Base-by-base conservation (phyloP, 345 rosid species). In the Dovyalis caffra region DNA sequence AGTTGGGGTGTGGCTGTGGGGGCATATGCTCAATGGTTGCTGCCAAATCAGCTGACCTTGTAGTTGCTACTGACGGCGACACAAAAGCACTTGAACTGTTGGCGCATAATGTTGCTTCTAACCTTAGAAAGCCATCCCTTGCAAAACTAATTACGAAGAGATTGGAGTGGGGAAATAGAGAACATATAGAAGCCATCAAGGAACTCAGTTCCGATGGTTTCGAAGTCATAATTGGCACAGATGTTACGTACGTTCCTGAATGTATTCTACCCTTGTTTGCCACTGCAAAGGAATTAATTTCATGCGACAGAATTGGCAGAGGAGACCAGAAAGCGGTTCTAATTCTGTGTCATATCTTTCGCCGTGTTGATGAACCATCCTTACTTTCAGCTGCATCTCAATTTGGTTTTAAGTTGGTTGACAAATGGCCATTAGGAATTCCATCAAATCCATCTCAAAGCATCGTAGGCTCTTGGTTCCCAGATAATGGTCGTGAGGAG, bases 11-110 rank as follows among this genome's bases (percentile, higher is more conserved):
- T 56, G 97, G 97, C 45, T 88, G 95, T 69, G 88, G 84, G 5
- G 97, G 98, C 31, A 88, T 94, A 75, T 92, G 99, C 90, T 91
- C 97, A 2, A 92, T 92, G 98, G 88, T 87, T 74, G 91, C 94
- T 15, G 90, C 71, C 32, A 69, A 74, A 61, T 84, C 88, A 35
- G 97, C 99, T 37, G 69, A 82, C 78, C 84, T 86, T 6, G 91
- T 90, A 29, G 89, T 91, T 56, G 97, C 99, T 28, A 88, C 95
- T 3, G 99, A 95, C 66, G 91, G 88, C 81, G 95, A 91, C 77
- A 34, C 71, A 1, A 87, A 82, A 75, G 88, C 97, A 18, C 89
- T 92, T 20, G 83, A 88, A 35, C 78, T 92, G 58, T 74, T 95
- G 57, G 64, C 73, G 3, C 81, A 82, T 69, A 95, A 95, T 76